phyloP scores from a whole-genome alignment of 2,329 filamentous ascomycete species.

The Cladobotryum mycophilum region DNA sequence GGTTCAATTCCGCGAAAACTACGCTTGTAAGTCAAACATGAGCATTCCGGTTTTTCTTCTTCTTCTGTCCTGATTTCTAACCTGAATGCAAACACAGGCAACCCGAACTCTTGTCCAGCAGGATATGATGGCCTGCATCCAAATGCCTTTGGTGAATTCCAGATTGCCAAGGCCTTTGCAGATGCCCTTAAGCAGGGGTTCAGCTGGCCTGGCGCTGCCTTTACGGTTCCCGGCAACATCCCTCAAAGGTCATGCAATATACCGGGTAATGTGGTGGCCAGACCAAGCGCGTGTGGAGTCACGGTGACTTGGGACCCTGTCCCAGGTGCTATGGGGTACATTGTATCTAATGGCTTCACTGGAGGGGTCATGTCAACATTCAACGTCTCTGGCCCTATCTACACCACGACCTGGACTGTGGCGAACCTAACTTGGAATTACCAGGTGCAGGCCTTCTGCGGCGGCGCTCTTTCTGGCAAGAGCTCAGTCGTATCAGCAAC shows the following conservation, averaged over 20 bases:
- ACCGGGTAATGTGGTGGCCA: background rate
- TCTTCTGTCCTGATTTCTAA: no score
- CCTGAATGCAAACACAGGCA: background rate
- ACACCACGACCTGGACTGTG: background rate
- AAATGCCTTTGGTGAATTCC: constrained; percentile 33
- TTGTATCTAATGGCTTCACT: background rate
- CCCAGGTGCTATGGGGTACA: background rate
- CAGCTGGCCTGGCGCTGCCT: background rate
- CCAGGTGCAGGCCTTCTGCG: background rate
- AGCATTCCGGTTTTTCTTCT: no score
- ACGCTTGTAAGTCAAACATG: no score
- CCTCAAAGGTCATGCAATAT: background rate
- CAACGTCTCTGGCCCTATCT: background rate
- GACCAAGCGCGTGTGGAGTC: background rate
- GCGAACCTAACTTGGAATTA: background rate
- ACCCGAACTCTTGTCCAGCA: constrained; percentile 16
- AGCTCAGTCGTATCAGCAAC: background rate
- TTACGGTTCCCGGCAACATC: background rate
- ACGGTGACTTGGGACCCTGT: background rate
- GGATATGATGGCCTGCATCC: constrained; percentile 39
- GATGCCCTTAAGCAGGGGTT: background rate
- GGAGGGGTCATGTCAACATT: background rate
- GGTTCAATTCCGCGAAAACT: constrained; percentile 27
- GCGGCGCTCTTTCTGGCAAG: background rate
- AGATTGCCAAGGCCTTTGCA: constrained; percentile 36